These are phyloP conservation scores for Nidula niveotomentosa DNA, from an alignment of 1,284 basidiomycete species.

Conservation along the genomic window DNA sequence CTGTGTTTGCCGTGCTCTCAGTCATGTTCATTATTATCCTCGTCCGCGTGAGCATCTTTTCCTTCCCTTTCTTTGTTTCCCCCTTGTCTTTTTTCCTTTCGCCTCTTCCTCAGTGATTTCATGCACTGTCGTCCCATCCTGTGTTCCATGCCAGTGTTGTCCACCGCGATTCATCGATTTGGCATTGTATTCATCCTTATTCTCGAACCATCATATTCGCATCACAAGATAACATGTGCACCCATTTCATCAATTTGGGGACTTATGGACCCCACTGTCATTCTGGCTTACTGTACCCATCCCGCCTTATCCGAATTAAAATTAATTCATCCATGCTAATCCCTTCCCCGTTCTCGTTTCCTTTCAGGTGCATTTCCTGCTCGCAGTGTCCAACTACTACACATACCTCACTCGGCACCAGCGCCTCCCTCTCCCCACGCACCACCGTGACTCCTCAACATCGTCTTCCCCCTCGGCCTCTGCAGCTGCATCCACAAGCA, in stretches of 20 bases:
- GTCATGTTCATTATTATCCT: constrained; percentile 62
- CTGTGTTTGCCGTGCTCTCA: constrained; percentile 53
- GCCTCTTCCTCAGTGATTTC: background rate
- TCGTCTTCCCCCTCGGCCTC: constrained; percentile 2
- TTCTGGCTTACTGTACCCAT: no score
- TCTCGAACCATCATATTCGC: no score
- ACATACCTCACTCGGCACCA: constrained; percentile 45
- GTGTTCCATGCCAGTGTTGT: no score
- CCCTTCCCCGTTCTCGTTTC: background rate
- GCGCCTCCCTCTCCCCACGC: constrained; percentile 20
- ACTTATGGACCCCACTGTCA: no score
- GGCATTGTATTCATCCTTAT: no score
- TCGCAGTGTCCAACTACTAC: constrained; percentile 67
- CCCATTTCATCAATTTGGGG: no score
- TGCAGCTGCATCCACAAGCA: constrained; percentile 8
- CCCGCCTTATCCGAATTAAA: no score
- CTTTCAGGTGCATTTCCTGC: constrained; percentile 28
- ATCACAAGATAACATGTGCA: no score
- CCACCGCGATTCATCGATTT: no score
- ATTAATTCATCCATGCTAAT: no score
- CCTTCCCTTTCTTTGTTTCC: constrained; percentile 4
- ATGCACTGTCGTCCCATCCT: no score
- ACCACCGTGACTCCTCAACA: constrained; percentile 15
- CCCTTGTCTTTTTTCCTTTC: constrained; percentile 3
- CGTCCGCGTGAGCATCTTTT: constrained; percentile 50